Percentiles rank a stretch among this genome's conserved stretches.
phyloP scores from a whole-genome alignment of 768 basidiomycete species.

The Termitomyces sp. region DNA sequence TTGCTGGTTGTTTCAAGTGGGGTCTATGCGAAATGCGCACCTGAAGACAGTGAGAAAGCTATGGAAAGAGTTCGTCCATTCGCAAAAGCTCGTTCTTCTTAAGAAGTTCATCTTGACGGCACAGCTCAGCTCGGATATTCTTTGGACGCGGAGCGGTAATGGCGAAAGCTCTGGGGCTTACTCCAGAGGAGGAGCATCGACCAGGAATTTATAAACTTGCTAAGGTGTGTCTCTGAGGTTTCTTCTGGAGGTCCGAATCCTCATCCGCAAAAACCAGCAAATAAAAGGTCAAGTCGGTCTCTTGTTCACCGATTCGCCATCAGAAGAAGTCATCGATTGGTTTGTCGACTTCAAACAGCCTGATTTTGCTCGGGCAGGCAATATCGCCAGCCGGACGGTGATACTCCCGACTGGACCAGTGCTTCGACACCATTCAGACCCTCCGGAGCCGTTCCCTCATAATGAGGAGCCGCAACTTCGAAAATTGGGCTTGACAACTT shows the following conservation, averaged over 20 bases:
- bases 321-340: conserved; percentile 93
- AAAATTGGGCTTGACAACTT: conserved; percentile 84
- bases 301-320: conserved; percentile 86
- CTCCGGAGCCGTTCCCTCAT: conserved; percentile 89
- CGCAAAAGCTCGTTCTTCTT: background rate
- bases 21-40: conserved; percentile 92
- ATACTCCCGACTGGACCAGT: conserved; percentile 81
- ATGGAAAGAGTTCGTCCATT: conserved; percentile 80
- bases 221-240: conserved; percentile 42
- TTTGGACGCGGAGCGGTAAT: conserved; percentile 87
- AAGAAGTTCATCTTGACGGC: conserved; percentile 2
- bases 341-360: conserved; percentile 86
- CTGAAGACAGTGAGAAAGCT: conserved; percentile 89
- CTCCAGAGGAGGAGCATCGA: conserved; percentile 82
- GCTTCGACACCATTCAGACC: conserved; percentile 74
- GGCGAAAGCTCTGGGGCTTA: conserved; percentile 91
- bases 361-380: conserved; percentile 90
- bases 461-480: conserved; percentile 97
- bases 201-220: conserved; percentile 77
- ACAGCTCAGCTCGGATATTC: conserved; percentile 84
- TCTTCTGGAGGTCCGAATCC: background rate
- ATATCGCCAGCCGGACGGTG: conserved; percentile 70
- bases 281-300: conserved; percentile 95
- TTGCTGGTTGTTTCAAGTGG: conserved; percentile 94
- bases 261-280: conserved; percentile 47